These are phyloP conservation scores for baker's yeast (Saccharomyces cerevisiae) DNA, from an alignment of 805 yeast genomes.

Conservation along the genomic window DNA sequence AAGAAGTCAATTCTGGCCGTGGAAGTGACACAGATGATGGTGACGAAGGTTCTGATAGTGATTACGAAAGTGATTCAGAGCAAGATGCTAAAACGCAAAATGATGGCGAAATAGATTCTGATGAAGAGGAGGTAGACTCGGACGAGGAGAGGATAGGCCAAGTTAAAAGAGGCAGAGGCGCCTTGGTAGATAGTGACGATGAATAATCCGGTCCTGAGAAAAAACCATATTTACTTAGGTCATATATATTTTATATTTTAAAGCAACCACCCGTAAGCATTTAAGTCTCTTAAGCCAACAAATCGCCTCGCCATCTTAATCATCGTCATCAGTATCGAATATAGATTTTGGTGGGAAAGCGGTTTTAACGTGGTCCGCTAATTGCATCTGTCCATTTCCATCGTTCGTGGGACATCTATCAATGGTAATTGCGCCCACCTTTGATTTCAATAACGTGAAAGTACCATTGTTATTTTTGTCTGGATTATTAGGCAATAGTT, in stretches of 20 bases:
- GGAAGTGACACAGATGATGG: constrained; percentile 30
- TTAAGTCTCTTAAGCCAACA: not conserved
- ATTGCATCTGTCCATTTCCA: not conserved
- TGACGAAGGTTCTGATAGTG: constrained; percentile 26
- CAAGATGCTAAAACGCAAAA: constrained; percentile 16
- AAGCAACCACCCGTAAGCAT: not conserved
- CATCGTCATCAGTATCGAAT: constrained; percentile 29
- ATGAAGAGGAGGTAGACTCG: constrained; percentile 17
- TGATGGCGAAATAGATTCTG: constrained; percentile 8
- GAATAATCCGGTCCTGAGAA: constrained; percentile 5
- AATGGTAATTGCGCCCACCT: constrained; percentile 18
- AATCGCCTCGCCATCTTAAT: not conserved
- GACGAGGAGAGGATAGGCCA: constrained; percentile 15
- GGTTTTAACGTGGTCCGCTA: constrained; percentile 21
- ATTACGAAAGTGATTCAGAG: constrained; percentile 32
- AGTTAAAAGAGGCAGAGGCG: constrained; percentile 13
- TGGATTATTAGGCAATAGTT: constrained; percentile 1
- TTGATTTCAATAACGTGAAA: constrained; percentile 11
- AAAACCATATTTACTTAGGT: not conserved
- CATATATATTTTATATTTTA: not conserved
- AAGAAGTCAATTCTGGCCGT: constrained; percentile 42
- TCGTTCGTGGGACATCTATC: constrained; percentile 11
- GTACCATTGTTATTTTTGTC: constrained; percentile 2
- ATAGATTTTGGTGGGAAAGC: constrained; percentile 34
- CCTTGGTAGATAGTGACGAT: constrained; percentile 19